Conservation (phyloP, 805 yeast genomes). For the Alloascoidea africana region DNA sequence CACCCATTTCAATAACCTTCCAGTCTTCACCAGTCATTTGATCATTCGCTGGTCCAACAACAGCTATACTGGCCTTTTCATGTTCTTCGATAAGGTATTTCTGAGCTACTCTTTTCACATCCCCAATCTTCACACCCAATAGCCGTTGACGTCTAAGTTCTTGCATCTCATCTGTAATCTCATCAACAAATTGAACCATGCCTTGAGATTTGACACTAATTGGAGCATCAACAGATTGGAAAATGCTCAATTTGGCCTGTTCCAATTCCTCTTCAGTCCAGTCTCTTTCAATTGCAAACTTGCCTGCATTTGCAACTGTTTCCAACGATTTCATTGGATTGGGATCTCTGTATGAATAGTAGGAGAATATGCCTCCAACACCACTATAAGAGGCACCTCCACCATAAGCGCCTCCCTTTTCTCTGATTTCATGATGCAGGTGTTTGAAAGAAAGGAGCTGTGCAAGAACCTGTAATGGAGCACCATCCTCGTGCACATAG, state of each 20-base stretch:
- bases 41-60: constrained; percentile 27
- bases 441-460: constrained; percentile 70
- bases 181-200: constrained; percentile 43
- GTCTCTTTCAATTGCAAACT: constrained; percentile 27
- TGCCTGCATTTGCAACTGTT: constrained; percentile 38
- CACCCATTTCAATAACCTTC: constrained; percentile 4
- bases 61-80: constrained; percentile 20
- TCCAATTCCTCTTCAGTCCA: constrained; percentile 59
- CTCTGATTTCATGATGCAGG: constrained; percentile 81
- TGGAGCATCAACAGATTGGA: constrained; percentile 90
- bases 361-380: constrained; percentile 63
- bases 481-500: constrained; percentile 61
- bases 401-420: constrained; percentile 96
- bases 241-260: constrained; percentile 81
- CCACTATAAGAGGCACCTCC: constrained; percentile 85
- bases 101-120: constrained; percentile 50
- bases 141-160: constrained; percentile 67
- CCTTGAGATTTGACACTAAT: constrained; percentile 72
- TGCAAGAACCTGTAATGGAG: constrained; percentile 70
- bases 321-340: constrained; percentile 56
- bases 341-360: constrained; percentile 91
- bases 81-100: constrained; percentile 32
- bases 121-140: constrained; percentile 47
- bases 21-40: constrained; percentile 8
- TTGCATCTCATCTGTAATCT: constrained; percentile 62